Base-by-base conservation (phyloP, 495 filamentous ascomycete species). In the Geoglossum glabrum region DNA sequence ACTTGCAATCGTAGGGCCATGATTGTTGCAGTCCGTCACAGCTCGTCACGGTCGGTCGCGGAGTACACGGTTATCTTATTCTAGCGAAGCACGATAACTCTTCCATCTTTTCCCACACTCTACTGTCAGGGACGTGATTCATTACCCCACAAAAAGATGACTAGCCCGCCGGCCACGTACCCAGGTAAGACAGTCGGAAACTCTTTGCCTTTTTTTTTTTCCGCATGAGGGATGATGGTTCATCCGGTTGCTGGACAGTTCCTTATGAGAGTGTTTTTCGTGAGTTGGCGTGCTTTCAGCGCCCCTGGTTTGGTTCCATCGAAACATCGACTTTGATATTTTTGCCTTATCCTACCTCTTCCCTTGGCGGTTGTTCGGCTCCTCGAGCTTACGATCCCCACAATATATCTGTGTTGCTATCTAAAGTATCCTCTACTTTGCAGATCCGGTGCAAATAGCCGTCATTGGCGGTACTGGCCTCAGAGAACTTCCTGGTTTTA, bases 381-480 rank as follows among this genome's bases (percentile, higher is more conserved):
- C n/a, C n/a, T 21, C n/a, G 6, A 45, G 23, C 3, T 21, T 13
- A 10, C 11, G 6, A 15, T 15, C 28, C 23, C 15, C 46, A 50
- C 13, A 4, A 23, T 10, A 50, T 28, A 50, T 5, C 15, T 5
- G 26, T 28, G 15, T 27, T 36, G 11, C 23, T 26, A 3, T 56
- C n/a, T 38, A 28, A 27, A n/a, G 40, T 19, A 27, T 56, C 28
- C 40, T 31, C 31, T 54, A 54, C 51, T 40, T 47, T 58, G 45
- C 67, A 92, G 87, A 78, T 49, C 78, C 84, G 55, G 81, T 97
- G 69, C 80, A 76, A 63, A 94, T 98, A 68, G 92, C 87, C 70
- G 88, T 98, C 59, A 97, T 98, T 59, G 93, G 92, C 67, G 93
- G 92, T 63, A 98, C 92, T 43, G 92, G 92, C 55, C 82, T 98